Evolutionary conservation across 1,284 basidiomycete genomes (phyloP), one percentile per base, ranked within the genome.

Genomic region (Tremellales sp.): DNA sequence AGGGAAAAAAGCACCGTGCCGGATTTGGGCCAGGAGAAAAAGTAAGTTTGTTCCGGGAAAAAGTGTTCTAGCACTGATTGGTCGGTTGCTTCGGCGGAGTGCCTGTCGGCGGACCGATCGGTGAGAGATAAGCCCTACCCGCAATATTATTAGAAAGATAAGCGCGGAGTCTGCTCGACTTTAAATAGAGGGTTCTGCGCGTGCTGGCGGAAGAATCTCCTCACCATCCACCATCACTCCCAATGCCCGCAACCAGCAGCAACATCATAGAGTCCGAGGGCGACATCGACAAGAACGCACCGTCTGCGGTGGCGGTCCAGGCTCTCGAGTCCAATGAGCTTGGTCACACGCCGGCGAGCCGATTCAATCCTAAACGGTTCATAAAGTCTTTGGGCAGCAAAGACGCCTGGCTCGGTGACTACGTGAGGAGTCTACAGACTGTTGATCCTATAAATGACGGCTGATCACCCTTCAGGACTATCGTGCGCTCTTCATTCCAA

Each of bases 391-490:
- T 63, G 2, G 40, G 24, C 2, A 60, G 49, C 45, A 61, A 58
- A 40, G 55, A 64, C 17, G 59, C 54, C 2, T 64, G 62, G 64
- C 44, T 64, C 11, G 62, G 62, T 23, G 61, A 64, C 46, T 62
- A 64, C 45, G 62, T 65, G 47, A 49, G 55, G 15, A 5, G 13
- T 31, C 29, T 7, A 17, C 33, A n/a, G 33, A 47, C 2, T 44
- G 19, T 12, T 33, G n/a, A 24, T 8, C 36, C 43, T 5, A 24
- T n/a, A n/a, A 6, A 5, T 26, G 36, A 31, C 5, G 39, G 12
- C 22, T 40, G 11, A 7, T 7, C 8, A 22, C 7, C n/a, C n/a
- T n/a, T n/a, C 24, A 61, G 61, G 56, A 67, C 54, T 63, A 67
- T 26, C 51, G 39, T 6, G 44, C 57, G 3, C 48, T 64, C 3